These are phyloP conservation scores for Podospora pseudocomata DNA, from an alignment of 495 filamentous ascomycete genomes.

Conservation along the genomic window DNA sequence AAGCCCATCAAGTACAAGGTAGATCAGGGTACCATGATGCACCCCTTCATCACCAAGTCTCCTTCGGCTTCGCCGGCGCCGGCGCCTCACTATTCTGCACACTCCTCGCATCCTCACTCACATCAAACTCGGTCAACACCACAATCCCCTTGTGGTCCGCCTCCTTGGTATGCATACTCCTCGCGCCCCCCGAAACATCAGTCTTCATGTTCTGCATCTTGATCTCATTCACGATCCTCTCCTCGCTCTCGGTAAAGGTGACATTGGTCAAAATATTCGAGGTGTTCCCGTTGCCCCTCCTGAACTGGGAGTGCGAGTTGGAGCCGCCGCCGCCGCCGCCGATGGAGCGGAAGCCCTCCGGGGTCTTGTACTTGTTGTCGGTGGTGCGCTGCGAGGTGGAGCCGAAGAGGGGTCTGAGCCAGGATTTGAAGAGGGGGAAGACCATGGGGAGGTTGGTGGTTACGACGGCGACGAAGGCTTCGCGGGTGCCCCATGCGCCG, in stretches of 20 bases:
- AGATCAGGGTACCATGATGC: too few relatives aligned
- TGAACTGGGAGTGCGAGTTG: conserved; percentile 4
- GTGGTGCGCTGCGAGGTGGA: conserved; percentile 3
- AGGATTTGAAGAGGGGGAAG: conserved; percentile 47
- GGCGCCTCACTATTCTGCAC: conserved; percentile 7
- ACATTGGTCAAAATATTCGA: conserved; percentile 16
- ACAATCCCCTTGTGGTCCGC: conserved; percentile 9
- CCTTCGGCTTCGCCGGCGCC: not conserved
- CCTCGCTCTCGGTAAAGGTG: conserved; percentile 18
- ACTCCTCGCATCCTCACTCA: conserved; percentile 12
- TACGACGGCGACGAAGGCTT: conserved; percentile 50
- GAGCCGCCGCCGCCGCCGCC: conserved; percentile 12
- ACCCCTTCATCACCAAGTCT: not conserved
- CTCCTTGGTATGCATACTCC: not conserved
- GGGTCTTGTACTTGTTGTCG: conserved; percentile 14
- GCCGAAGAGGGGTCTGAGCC: conserved; percentile 41
- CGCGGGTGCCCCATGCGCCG: conserved; percentile 50
- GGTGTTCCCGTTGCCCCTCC: not conserved
- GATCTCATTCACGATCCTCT: conserved; percentile 15
- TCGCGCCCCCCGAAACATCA: not conserved
- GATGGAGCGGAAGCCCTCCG: conserved; percentile 14
- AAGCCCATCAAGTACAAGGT: not conserved
- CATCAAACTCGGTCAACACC: conserved; percentile 16
- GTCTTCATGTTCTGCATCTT: conserved; percentile 14
- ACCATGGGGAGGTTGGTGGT: conserved; percentile 54